Base-by-base conservation (phyloP, 2,329 filamentous ascomycete species). In the Aureobasidium zeae region DNA sequence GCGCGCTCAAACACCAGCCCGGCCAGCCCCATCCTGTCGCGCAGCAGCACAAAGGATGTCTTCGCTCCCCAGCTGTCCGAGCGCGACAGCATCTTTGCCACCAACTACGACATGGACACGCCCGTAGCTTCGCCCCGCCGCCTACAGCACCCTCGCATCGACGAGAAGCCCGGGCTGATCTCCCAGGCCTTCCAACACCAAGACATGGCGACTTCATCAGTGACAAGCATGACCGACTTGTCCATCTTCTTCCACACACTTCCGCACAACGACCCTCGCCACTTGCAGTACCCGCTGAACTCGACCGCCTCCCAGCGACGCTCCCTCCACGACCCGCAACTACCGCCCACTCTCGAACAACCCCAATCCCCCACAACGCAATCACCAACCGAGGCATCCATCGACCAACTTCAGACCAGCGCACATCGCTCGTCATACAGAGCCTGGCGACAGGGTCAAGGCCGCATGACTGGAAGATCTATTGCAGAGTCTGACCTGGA, bases 11-110 rank as follows among this genome's bases (percentile, higher is more conserved):
- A 43, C 31, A 47, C 45, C 29, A 35, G 22, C 22, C 39, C 39
- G 12, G 30, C 35, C 13, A 21, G 34, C 34, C 39, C 39, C 28
- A 30, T 34, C 16, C 30, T 43, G 15, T 17, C 39, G 39, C 39
- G 39, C 39, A 15, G 4, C 30, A 34, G 16, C 4, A 26, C 34
- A 15, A 54, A 56, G 29, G 47, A 61, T 61, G 57, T 50, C 33
- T 61, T 65, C 48, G 57, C 55, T 21, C 73, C 74, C 35, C 74
- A 74, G 60, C 63, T 79, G 50, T 75, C 73, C 19, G 76, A 79
- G 59, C 64, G 76, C 53, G 76, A 79, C 58, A 76, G 71, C 59
- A 79, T 79, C 57, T 79, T 78, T 55, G 74, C 76, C 41, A 78
- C 75, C 24, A 74, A 75, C 51, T 79, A 79, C 22, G 29, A 43